Evolutionary conservation across 2,329 filamentous ascomycete species (phyloP).

Genomic region (Fusarium phyllophilum): DNA sequence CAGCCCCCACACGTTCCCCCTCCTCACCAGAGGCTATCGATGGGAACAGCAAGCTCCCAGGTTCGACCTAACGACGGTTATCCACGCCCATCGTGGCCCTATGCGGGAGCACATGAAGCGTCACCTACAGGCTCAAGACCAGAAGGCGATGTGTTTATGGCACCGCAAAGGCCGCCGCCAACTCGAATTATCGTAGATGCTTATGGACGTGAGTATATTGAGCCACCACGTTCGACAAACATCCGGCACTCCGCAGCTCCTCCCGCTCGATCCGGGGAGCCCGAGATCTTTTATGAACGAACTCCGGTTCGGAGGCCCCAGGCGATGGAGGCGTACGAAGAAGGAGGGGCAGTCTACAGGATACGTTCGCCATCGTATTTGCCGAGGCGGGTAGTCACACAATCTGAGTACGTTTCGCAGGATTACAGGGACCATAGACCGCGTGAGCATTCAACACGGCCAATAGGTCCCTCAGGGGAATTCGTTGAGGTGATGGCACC

Average conservation of each 20-base stretch:
- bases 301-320: constrained; percentile 63
- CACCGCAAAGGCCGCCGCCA: constrained; percentile 62
- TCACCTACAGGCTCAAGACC: constrained; percentile 61
- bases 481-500: constrained; percentile 60
- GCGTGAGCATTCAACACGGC: constrained; percentile 67
- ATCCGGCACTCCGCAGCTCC: constrained; percentile 65
- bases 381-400: constrained; percentile 69
- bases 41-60: constrained; percentile 49
- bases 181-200: constrained; percentile 82
- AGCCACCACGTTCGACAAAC: constrained; percentile 59
- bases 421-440: constrained; percentile 64
- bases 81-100: constrained; percentile 55
- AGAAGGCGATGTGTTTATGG: constrained; percentile 62
- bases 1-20: constrained; percentile 52
- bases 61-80: constrained; percentile 54
- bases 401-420: constrained; percentile 67
- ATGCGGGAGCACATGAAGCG: constrained; percentile 55
- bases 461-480: constrained; percentile 55
- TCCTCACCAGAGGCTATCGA: constrained; percentile 44
- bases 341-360: constrained; percentile 61
- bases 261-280: constrained; percentile 56
- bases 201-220: constrained; percentile 81
- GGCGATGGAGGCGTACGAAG: constrained; percentile 58
- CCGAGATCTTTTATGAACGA: constrained; percentile 74
- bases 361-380: constrained; percentile 61